Base-by-base conservation (phyloP, 169 alveolate genomes). In the Plasmodium gonderi region DNA sequence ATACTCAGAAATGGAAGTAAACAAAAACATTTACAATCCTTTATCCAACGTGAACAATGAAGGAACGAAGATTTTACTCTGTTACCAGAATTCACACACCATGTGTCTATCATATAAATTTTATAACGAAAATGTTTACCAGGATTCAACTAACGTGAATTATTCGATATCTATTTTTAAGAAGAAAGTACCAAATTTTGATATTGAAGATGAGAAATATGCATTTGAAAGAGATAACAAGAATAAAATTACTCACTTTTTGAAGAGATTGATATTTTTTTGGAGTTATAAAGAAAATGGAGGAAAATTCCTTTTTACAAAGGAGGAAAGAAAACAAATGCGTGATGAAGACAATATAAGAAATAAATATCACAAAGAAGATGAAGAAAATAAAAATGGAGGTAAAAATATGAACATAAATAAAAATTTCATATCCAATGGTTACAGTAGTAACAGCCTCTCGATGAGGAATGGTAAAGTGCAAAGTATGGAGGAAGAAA, bases 41-140 rank as follows among this genome's bases (percentile, higher is more conserved):
- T 33, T 79, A 49, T 31, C 45, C 64, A 38, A 3, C 81, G 17
- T 79, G 77, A 29, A 79, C 20, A 67, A 40, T 9, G 79, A 49
- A 1, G 33, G 47, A 17, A 44, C 93, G 8, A 75, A 54, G 44
- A 75, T 90, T 33, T 72, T 90, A 14, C n/a, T 79, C 26, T 90
- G 91, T 72, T 90, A 90, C 60, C 29, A 67, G 29, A 90, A 90
- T 68, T 51, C 44, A 2, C 75, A 90, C 72, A 90, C 68, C 60
- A 77, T 90, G 44, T 90, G 94, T 77, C 74, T 79, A 17, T 77
- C 90, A 7, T 90, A 77, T 31, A 78, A 76, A 33, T 79, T 68
- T 3, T 64, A 47, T 1, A 44, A 64, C 20, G 94, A 67, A 12
- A 77, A 65, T 90, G 54, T 44, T 23, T 65, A 17, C 14, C 36